These are phyloP conservation scores for Westerdykella sp. DNA, from an alignment of 2,329 filamentous ascomycete genomes.

Conservation along the genomic window DNA sequence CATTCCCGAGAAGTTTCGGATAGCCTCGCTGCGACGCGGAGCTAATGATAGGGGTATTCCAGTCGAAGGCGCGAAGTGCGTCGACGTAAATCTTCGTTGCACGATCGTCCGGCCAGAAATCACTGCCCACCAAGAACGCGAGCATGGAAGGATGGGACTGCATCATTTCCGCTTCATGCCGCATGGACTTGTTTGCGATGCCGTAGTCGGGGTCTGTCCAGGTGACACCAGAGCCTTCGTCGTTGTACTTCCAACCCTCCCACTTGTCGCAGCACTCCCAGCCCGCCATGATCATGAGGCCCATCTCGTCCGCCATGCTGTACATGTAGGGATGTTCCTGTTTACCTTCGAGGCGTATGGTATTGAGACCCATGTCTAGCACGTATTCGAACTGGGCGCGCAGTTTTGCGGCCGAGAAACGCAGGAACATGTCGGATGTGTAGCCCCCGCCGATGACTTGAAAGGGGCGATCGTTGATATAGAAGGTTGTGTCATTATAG, in stretches of 20 bases:
- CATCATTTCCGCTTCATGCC: conserved; percentile 55
- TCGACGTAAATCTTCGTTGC: conserved; percentile 51
- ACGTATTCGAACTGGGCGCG: conserved; percentile 47
- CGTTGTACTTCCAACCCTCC: conserved; percentile 59
- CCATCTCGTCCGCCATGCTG: conserved; percentile 52
- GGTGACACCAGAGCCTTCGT: conserved; percentile 42
- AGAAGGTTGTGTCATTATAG: conserved; percentile 51
- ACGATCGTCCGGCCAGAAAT: conserved; percentile 56
- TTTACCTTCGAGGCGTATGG: conserved; percentile 58
- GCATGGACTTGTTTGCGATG: conserved; percentile 51
- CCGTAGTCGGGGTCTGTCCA: conserved; percentile 53
- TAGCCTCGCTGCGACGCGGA: conserved; percentile 53
- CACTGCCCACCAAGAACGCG: conserved; percentile 54
- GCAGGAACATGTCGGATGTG: conserved; percentile 55
- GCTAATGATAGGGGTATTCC: conserved; percentile 53
- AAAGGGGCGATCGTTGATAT: conserved; percentile 53
- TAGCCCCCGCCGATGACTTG: conserved; percentile 58
- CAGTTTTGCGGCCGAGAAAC: conserved; percentile 49
- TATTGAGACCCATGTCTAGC: conserved; percentile 58
- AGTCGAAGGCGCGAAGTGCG: conserved; percentile 47
- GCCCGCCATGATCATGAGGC: conserved; percentile 56
- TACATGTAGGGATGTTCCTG: conserved; percentile 59
- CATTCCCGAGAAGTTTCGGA: conserved; percentile 47
- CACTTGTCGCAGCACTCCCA: conserved; percentile 66
- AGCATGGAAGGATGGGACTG: conserved; percentile 56